Percentiles rank a stretch among this genome's conserved stretches.
Evolutionary conservation across 78 protist species (phyloP).

Genomic region (Guillardia theta): DNA sequence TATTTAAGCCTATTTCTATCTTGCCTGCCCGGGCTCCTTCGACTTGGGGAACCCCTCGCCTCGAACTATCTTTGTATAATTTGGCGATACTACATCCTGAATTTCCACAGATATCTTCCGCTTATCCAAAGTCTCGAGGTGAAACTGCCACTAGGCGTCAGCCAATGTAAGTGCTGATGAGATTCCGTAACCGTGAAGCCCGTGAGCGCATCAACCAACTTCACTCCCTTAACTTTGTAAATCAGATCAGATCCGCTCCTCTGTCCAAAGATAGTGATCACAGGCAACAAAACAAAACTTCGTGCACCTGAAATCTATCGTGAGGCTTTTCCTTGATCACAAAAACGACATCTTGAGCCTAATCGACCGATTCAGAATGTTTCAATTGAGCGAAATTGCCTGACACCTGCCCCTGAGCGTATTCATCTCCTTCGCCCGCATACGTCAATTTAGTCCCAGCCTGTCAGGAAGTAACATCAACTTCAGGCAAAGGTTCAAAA

Average conservation of each 20-base stretch:
- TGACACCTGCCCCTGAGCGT: neutral
- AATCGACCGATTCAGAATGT: neutral
- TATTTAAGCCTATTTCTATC: neutral
- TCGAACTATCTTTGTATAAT: neutral
- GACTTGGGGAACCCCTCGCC: neutral
- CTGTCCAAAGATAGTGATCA: neutral
- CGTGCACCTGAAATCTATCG: conserved; percentile 53
- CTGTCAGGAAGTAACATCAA: too few species aligned
- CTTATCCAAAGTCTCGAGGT: neutral
- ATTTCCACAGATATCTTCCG: neutral
- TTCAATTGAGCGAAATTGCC: neutral
- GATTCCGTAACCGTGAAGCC: neutral
- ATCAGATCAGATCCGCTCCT: neutral
- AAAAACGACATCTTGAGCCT: conserved; percentile 72
- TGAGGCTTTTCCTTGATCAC: conserved; percentile 72
- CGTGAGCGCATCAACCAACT: neutral
- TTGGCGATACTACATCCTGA: neutral
- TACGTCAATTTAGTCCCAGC: conserved; percentile 74
- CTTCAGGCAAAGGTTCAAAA: too few species aligned
- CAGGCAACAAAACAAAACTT: neutral
- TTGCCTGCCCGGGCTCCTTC: neutral
- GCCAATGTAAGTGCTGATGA: neutral
- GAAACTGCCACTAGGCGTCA: neutral
- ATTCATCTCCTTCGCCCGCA: conserved; percentile 65
- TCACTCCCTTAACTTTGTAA: neutral